Evolutionary conservation across 2,329 filamentous ascomycete genomes (phyloP), one percentile per base, ranked within the genome.

Genomic region (Curvularia hawaiiensis): DNA sequence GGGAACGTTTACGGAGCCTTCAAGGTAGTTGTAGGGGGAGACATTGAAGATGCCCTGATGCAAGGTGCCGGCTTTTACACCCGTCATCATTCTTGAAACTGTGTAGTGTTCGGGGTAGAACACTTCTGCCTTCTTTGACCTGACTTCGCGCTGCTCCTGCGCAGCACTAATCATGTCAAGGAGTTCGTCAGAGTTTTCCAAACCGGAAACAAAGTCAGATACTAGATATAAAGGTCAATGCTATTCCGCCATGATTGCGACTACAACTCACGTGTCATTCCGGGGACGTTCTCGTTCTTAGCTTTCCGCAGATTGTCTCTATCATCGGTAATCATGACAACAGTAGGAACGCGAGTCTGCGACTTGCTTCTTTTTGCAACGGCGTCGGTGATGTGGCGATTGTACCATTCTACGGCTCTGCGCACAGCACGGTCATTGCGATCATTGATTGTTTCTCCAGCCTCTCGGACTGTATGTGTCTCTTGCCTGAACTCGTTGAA

Each of bases 401-500:
- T 84, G 75, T 99, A 99, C 95, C 95, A 99, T 70, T 88, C 86
- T 50, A 93, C 92, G 1, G 94, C 92, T 66, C 84, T 86, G 47
- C 95, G 85, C 30, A 99, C 91, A 44, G 95, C 92, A 60, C 93
- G 88, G 75, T 99, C 96, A 72, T 99, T 99, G 53, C 95, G 86
- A 75, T 99, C 95, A 74, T 99, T 99, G 78, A 99, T 95, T 3
- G 86, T 90, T 80, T 99, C 95, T 38, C 90, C 89, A 6, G 83
- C 77, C 20, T 88, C 84, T 60, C 95, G 85, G 28, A 84, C 79
- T 47, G 97, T 86, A 71, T 97, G 90, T 0, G 95, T 99, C 77
- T 99, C 96, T 39, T 93, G 82, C 50, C 94, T 86, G 73, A 99
- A 99, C 70, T 99, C 95, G 76, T 99, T 99, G 85, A 98, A 98